Conservation (phyloP, 306 rosid species). For the Adenanthera pavonina region DNA sequence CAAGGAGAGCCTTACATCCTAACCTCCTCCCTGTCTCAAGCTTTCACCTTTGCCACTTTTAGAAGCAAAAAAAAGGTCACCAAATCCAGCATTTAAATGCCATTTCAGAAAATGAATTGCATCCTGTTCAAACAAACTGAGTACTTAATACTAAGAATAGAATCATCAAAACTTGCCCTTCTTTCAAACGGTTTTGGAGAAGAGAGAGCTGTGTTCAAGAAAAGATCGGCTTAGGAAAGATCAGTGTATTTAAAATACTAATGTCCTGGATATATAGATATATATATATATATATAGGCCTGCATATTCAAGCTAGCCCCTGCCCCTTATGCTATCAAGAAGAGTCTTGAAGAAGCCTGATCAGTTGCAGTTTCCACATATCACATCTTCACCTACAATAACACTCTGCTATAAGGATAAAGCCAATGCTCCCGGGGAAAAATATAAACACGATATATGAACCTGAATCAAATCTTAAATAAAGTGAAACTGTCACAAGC, state of each 20-base stretch:
- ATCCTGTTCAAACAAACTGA: not conserved
- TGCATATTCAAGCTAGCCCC: not conserved
- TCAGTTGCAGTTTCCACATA: not conserved
- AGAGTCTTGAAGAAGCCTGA: not conserved
- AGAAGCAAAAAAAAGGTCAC: conserved; percentile 27
- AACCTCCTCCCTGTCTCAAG: conserved; percentile 20
- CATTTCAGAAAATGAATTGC: not conserved
- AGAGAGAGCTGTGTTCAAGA: not conserved
- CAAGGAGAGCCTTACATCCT: not conserved
- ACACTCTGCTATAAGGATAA: not conserved
- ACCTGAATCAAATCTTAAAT: too few species aligned
- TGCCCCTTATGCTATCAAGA: not conserved
- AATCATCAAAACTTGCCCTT: not conserved
- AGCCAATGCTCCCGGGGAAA: too few species aligned
- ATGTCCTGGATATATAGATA: too few species aligned
- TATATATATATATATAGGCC: not conserved
- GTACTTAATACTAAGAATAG: not conserved
- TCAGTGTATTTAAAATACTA: not conserved
- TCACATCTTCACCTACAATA: not conserved
- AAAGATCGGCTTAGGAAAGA: not conserved
- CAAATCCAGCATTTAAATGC: conserved; percentile 10
- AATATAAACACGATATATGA: too few species aligned
- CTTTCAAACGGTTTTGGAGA: not conserved
- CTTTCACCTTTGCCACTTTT: conserved; percentile 21
- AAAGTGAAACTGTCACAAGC: too few species aligned